Conservation (phyloP, 1,139 yeast genomes). For the Yamadazyma buinensis region DNA sequence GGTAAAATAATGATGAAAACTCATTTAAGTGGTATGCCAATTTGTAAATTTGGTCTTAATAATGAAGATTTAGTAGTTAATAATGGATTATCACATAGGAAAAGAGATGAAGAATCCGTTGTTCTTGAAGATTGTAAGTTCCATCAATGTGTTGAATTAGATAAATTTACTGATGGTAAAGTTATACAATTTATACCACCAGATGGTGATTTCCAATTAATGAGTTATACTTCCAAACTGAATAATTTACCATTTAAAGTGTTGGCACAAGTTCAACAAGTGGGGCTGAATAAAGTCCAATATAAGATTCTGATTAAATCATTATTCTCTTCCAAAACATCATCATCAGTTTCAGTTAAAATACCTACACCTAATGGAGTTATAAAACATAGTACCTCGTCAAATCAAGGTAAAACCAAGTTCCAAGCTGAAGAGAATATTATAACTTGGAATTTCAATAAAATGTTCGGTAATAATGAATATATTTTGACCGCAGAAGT, state of each 20-base stretch:
- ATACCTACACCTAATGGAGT: slow-evolving; percentile 73
- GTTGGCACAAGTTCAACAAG: slow-evolving; percentile 55
- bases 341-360: slow-evolving; percentile 60
- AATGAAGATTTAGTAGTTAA: slow-evolving; percentile 22
- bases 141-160: slow-evolving; percentile 85
- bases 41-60: slow-evolving; percentile 60
- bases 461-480: slow-evolving; percentile 67
- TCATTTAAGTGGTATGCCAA: slow-evolving; percentile 72
- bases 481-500: slow-evolving; percentile 52
- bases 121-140: slow-evolving; percentile 75
- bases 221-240: slow-evolving; percentile 61
- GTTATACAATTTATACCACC: slow-evolving; percentile 88
- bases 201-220: slow-evolving; percentile 87
- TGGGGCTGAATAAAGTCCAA: slow-evolving; percentile 47
- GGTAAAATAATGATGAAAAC: slow-evolving; percentile 74
- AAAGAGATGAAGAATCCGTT: slow-evolving; percentile 29
- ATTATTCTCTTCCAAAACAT: slow-evolving; percentile 54
- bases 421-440: slow-evolving; percentile 63
- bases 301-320: slow-evolving; percentile 63
- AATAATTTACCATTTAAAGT: slow-evolving; percentile 70
- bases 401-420: slow-evolving; percentile 65
- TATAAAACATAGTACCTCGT: slow-evolving; percentile 45
- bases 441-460: slow-evolving; percentile 67
- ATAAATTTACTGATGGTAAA: slow-evolving; percentile 75
- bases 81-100: neutral